Evolutionary conservation across 2,329 filamentous ascomycete genomes (phyloP), one percentile per base, ranked within the genome.

Genomic region (Cryphonectria nitschkei): DNA sequence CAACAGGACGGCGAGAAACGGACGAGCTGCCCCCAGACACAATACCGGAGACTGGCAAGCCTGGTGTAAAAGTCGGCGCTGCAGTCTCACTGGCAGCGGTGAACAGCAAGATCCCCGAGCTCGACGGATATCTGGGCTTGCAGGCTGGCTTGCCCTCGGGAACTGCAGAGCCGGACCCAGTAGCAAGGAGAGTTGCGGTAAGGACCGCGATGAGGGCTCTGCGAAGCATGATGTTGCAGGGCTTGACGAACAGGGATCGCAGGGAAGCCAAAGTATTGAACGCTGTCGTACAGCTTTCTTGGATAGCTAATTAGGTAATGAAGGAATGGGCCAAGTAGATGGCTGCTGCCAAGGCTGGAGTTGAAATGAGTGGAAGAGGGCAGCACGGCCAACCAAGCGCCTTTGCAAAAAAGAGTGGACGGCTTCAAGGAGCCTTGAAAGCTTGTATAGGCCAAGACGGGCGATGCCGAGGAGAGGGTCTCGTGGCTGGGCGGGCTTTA

Each of bases 391-490:
- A 29, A 54, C n/a, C 9, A 14, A 13, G 52, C 52, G 14, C 52
- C 52, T 54, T 54, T 29, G 52, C 52, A 54, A 54, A 50, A 54
- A 50, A 54, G 52, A 54, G 13, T 54, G 52, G 52, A 54, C 52
- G 52, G 52, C 52, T 29, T 54, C 52, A 29, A 29, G 52, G 52
- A 54, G 52, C n/a, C 52, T 29, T 54, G n/a, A 54, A 54, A 29
- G 52, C 9, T 11, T 54, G n/a, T 14, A 26, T n/a, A 54, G n/a
- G n/a, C 52, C 52, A 54, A 54, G n/a, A 54, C n/a, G 52, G 52
- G n/a, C 11, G n/a, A n/a, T 29, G 3, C 52, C 52, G 22, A 14
- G 52, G 26, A 5, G 13, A 29, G 11, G n/a, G 52, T 2, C 29
- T 29, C n/a, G 8, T 54, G 52, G 52, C n/a, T 54, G 8, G n/a